phyloP scores from a whole-genome alignment of 192 early-diverging fungal species.

The Coemansia sp. region DNA sequence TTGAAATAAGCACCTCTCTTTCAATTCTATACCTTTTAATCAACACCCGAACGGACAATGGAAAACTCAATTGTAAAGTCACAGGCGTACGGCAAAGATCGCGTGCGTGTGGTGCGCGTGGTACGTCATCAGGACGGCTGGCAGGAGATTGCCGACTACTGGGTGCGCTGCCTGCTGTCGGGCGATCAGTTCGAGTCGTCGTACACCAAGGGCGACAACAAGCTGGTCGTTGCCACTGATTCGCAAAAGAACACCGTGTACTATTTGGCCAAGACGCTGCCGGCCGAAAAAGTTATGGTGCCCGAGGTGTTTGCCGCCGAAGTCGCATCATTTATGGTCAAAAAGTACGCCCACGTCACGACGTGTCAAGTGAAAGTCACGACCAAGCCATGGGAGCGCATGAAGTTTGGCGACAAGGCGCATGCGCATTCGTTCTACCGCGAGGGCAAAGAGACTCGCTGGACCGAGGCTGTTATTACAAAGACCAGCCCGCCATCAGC shows the following conservation, averaged over 20 bases:
- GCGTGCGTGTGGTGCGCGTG: conserved; percentile 71
- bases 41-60: conserved; percentile 19
- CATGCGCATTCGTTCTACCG: conserved; percentile 73
- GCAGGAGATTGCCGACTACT: conserved; percentile 71
- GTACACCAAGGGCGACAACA: conserved; percentile 78
- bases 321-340: conserved; percentile 68
- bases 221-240: conserved; percentile 72
- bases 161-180: conserved; percentile 60
- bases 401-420: conserved; percentile 58
- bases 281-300: conserved; percentile 62
- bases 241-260: conserved; percentile 79
- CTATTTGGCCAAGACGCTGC: conserved; percentile 66
- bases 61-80: conserved; percentile 58
- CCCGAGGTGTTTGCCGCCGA: conserved; percentile 73
- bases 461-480: conserved; percentile 58
- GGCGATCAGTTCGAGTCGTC: conserved; percentile 62
- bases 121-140: conserved; percentile 57
- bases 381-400: conserved; percentile 75
- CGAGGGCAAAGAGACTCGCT: conserved; percentile 69
- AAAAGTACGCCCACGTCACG: conserved; percentile 70
- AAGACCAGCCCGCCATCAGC: conserved; percentile 27
- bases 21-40: neutral
- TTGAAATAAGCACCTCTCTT: neutral
- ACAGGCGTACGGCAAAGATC: conserved; percentile 73
- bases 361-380: conserved; percentile 64